Conservation (phyloP, 495 filamentous ascomycete species). For the Cenococcum geophilum region DNA sequence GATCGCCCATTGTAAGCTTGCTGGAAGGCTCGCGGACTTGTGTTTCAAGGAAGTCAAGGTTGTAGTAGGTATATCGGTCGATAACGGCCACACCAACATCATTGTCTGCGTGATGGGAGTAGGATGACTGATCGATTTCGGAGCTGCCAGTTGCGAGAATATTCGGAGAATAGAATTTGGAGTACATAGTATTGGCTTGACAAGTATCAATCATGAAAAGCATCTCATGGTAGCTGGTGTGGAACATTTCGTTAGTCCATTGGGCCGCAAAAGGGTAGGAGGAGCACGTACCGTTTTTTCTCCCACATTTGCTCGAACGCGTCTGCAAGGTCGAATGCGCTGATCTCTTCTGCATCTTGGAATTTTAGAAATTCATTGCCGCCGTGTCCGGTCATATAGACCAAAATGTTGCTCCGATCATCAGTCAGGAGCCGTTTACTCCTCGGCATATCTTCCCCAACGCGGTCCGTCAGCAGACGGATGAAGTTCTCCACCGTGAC, state of each 20-base stretch:
- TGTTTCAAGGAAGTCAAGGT: slow-evolving; percentile 91
- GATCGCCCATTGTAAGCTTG: slow-evolving; percentile 81
- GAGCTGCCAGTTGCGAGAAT: slow-evolving; percentile 94
- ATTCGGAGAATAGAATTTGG: slow-evolving; percentile 92
- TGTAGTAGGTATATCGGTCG: slow-evolving; percentile 97
- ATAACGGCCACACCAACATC: slow-evolving; percentile 98
- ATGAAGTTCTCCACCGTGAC: slow-evolving; percentile 99
- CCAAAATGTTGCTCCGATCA: slow-evolving; percentile 88
- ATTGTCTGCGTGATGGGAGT: slow-evolving; percentile 95
- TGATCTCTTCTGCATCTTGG: slow-evolving; percentile 96
- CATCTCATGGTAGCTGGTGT: slow-evolving; percentile 72
- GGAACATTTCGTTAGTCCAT: not conserved
- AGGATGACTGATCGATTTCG: slow-evolving; percentile 88
- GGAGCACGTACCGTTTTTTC: slow-evolving; percentile 68
- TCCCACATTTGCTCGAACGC: slow-evolving; percentile 99
- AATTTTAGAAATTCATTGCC: slow-evolving; percentile 99
- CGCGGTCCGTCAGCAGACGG: slow-evolving; percentile 83
- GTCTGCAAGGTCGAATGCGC: slow-evolving; percentile 90
- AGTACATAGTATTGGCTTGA: slow-evolving; percentile 99
- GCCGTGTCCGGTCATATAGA: slow-evolving; percentile 98
- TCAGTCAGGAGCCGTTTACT: slow-evolving; percentile 90
- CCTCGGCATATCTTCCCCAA: slow-evolving; percentile 86
- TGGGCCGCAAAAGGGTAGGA: not conserved
- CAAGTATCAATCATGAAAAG: slow-evolving; percentile 99
- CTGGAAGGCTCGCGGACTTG: slow-evolving; percentile 74